These are phyloP conservation scores for Alectoria sarmentosa DNA, from an alignment of 495 filamentous ascomycete species.

Conservation along the genomic window DNA sequence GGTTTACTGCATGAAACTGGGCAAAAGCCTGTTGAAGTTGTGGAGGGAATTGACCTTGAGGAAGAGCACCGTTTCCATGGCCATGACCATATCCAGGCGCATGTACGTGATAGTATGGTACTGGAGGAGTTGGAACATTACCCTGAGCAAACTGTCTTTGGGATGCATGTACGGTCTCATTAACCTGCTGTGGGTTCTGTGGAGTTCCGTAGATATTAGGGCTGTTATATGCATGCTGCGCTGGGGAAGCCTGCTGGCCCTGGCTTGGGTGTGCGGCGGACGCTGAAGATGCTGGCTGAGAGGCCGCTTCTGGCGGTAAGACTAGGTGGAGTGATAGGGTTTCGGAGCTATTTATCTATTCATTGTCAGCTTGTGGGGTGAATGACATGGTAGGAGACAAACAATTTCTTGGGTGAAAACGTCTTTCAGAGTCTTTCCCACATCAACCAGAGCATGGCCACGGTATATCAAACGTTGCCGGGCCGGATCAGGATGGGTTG, in stretches of 20 bases:
- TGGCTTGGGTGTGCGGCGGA: conserved; percentile 2
- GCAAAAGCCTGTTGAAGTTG: conserved; percentile 22
- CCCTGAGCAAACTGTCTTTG: conserved; percentile 8
- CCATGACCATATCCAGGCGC: conserved; percentile 9
- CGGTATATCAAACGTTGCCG: conserved; percentile 60
- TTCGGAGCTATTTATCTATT: conserved; percentile 40
- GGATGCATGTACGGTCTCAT: not conserved
- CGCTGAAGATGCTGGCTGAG: conserved; percentile 16
- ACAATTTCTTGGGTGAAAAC: conserved; percentile 53
- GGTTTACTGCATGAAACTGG: conserved; percentile 21
- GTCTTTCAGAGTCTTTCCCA: conserved; percentile 47
- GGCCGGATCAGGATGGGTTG: conserved; percentile 43
- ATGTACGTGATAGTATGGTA: conserved; percentile 12
- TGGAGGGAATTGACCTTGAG: conserved; percentile 17
- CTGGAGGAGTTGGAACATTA: not conserved
- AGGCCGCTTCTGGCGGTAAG: conserved; percentile 33
- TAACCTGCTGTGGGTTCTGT: conserved; percentile 1
- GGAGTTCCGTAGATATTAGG: not conserved
- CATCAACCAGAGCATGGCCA: conserved; percentile 50
- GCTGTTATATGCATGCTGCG: conserved; percentile 8
- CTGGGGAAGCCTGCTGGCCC: not conserved
- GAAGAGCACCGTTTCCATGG: conserved; percentile 12
- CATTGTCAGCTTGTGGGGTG: not conserved
- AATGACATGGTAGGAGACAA: conserved; percentile 27
- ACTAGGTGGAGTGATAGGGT: conserved; percentile 59